Evolutionary conservation across 83 land plant species (phyloP).

Genomic region (Thuja plicata): DNA sequence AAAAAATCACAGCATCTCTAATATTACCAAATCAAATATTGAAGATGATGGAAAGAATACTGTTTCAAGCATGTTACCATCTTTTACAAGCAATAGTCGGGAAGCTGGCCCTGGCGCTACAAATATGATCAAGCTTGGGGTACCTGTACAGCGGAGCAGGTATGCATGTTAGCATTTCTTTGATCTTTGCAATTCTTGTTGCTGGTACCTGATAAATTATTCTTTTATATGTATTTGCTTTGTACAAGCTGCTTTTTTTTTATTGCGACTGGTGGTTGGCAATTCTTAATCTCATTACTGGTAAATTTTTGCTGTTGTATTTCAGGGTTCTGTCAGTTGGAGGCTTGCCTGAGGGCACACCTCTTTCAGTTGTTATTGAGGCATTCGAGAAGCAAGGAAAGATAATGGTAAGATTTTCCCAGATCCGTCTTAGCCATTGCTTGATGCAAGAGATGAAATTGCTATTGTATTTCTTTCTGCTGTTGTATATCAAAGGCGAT

Average conservation of each 20-base stretch:
- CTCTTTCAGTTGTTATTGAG: slow-evolving; percentile 37
- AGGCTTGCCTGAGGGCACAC: slow-evolving; percentile 38
- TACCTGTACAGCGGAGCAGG: slow-evolving; percentile 40
- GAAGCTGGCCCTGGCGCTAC: slow-evolving; percentile 7
- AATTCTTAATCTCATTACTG: neutral
- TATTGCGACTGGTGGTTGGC: neutral
- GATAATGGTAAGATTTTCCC: slow-evolving; percentile 23
- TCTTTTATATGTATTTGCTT: neutral
- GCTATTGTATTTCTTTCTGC: neutral
- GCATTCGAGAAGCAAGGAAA: slow-evolving; percentile 51
- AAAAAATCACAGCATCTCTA: neutral
- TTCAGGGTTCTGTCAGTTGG: slow-evolving; percentile 37
- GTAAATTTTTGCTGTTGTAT: neutral
- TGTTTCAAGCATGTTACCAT: slow-evolving; percentile 3
- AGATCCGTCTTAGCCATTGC: neutral
- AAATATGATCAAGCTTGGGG: slow-evolving; percentile 39
- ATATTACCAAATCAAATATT: neutral
- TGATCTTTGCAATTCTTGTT: neutral
- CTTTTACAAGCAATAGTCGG: neutral
- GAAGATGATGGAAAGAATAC: neutral
- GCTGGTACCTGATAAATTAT: neutral
- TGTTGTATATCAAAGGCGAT: neutral
- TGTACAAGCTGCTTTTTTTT: neutral
- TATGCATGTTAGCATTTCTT: neutral
- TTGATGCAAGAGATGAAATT: slow-evolving; percentile 5